Conservation (phyloP, 1,284 basidiomycete species). For the Puccinia coronata region DNA sequence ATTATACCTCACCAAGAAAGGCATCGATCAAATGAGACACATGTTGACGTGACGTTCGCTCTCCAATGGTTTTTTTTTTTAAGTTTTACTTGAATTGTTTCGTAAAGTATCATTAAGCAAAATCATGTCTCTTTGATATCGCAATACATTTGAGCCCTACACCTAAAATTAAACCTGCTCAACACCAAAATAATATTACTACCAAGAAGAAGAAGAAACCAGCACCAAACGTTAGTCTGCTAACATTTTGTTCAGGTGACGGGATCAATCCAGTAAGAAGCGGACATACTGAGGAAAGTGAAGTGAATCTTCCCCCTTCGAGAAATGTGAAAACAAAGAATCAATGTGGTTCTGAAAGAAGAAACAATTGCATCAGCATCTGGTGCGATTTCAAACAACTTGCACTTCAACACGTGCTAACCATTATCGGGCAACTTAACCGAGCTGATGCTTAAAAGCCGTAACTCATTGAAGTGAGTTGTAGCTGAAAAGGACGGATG, state of each 20-base stretch:
- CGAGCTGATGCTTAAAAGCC: no score
- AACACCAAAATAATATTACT: background rate
- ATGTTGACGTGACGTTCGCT: no score
- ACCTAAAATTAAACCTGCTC: background rate
- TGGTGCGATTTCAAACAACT: no score
- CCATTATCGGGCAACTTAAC: background rate
- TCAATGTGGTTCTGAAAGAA: background rate
- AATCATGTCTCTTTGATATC: background rate
- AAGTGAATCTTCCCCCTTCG: background rate
- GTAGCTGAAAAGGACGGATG: background rate
- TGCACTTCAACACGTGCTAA: background rate
- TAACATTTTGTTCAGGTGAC: no score
- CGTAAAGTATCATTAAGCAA: conserved; percentile 1
- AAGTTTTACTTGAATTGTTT: conserved; percentile 6
- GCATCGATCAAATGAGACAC: no score
- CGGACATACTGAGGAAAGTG: background rate
- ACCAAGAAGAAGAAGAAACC: background rate
- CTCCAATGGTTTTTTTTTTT: background rate
- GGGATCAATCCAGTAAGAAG: background rate
- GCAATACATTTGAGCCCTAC: background rate
- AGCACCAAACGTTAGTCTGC: no score
- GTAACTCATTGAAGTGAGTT: conserved; percentile 12
- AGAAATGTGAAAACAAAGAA: background rate
- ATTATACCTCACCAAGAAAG: no score
- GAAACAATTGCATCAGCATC: background rate